Percentiles rank a stretch among this genome's conserved stretches.
phyloP scores from a whole-genome alignment of 495 filamentous ascomycete species.

The Tuber borchii region DNA sequence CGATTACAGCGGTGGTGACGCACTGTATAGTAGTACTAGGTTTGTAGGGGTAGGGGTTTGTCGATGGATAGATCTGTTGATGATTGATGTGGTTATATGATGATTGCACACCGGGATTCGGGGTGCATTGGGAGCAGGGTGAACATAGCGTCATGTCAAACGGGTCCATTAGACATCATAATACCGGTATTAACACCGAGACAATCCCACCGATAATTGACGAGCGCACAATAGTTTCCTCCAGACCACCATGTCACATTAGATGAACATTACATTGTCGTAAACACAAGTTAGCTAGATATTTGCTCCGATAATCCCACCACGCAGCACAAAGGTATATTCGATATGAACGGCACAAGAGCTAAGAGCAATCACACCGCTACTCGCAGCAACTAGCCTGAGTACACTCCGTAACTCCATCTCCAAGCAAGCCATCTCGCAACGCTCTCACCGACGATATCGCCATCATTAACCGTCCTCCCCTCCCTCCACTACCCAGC shows the following conservation, averaged over 20 bases:
- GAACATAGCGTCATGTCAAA: background rate
- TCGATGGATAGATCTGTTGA: background rate
- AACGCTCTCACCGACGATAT: background rate
- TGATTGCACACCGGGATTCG: background rate
- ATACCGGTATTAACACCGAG: background rate
- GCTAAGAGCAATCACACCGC: background rate
- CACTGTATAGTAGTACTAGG: background rate
- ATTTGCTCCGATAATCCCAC: background rate
- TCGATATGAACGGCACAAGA: background rate
- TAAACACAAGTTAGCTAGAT: background rate
- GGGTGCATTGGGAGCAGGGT: background rate
- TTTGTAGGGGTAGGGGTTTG: background rate
- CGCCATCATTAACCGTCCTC: background rate
- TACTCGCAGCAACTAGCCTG: background rate
- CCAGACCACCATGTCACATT: background rate
- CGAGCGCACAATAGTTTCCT: background rate
- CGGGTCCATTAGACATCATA: background rate
- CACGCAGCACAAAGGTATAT: background rate
- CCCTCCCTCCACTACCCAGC: background rate
- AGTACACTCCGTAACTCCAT: background rate
- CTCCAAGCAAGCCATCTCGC: background rate
- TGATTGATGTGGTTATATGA: background rate
- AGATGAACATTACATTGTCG: background rate
- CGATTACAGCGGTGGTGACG: background rate
- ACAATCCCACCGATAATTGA: background rate